Conservation (phyloP, 164 flowering plant species). For the Vitis riparia region DNA sequence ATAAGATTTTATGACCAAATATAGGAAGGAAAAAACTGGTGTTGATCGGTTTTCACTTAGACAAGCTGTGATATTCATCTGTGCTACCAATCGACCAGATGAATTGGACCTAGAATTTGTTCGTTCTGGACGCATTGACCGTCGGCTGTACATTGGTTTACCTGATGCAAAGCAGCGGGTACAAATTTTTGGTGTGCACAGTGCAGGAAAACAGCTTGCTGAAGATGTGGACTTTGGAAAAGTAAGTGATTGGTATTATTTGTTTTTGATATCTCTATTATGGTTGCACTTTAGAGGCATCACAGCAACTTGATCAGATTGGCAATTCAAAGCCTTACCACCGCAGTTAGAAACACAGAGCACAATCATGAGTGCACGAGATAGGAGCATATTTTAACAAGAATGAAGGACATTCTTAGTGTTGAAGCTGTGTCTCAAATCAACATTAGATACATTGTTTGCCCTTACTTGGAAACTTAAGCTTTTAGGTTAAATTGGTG, state of each 20-base stretch:
- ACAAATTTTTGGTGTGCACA: constrained; percentile 89
- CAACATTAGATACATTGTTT: no score
- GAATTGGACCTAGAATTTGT: constrained; percentile 88
- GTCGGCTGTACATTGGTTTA: constrained; percentile 83
- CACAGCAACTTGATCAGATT: no score
- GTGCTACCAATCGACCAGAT: constrained; percentile 98
- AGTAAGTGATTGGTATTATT: constrained; percentile 31
- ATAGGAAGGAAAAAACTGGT: constrained; percentile 86
- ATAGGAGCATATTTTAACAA: no score
- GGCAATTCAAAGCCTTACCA: no score
- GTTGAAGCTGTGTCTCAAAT: no score
- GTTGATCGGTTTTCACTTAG: constrained; percentile 80
- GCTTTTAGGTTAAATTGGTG: no score
- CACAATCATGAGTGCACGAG: no score
- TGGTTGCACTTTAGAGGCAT: no score
- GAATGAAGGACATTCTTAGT: no score
- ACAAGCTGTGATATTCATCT: constrained; percentile 95
- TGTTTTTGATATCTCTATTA: background rate
- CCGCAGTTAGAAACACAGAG: no score
- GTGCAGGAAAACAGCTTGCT: constrained; percentile 77
- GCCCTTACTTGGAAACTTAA: no score
- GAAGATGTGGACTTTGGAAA: constrained; percentile 83
- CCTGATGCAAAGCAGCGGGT: constrained; percentile 93
- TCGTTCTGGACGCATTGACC: constrained; percentile 91
- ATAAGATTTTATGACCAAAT: constrained; percentile 6